Evolutionary conservation across 2,329 filamentous ascomycete genomes (phyloP).

Genomic region (Penicillium sp.): DNA sequence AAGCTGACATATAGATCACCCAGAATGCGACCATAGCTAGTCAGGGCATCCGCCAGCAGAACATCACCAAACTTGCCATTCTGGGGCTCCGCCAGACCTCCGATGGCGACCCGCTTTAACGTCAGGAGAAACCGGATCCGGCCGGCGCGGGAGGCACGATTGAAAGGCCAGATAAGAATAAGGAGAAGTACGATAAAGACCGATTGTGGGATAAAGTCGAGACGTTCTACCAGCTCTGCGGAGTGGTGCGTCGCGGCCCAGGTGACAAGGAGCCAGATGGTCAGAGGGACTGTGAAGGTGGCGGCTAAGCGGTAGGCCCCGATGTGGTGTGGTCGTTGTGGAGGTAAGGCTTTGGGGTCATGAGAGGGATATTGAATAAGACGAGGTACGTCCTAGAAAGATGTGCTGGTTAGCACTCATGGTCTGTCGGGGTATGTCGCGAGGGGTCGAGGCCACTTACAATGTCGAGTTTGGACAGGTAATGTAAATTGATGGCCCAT

Average conservation of each 20-base stretch:
- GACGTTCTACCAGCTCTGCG: constrained; percentile 67
- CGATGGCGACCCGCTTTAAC: constrained; percentile 75
- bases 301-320: constrained; percentile 85
- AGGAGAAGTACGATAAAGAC: constrained; percentile 73
- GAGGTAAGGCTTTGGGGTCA: constrained; percentile 41
- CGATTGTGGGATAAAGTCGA: constrained; percentile 82
- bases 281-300: constrained; percentile 70
- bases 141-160: constrained; percentile 67
- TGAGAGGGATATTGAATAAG: constrained; percentile 78
- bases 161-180: constrained; percentile 72
- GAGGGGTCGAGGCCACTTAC: constrained; percentile 43
- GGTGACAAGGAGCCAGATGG: constrained; percentile 73
- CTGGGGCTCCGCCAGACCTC: constrained; percentile 79
- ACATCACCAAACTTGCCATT: constrained; percentile 96
- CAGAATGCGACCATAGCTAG: constrained; percentile 89
- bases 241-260: constrained; percentile 76
- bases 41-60: constrained; percentile 87
- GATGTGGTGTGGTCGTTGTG: constrained; percentile 72
- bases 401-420: not conserved
- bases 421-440: not conserved
- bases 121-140: constrained; percentile 74
- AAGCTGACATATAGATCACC: constrained; percentile 84
- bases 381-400: constrained; percentile 69
- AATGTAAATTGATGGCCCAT: constrained; percentile 90
- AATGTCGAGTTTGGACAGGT: constrained; percentile 75